phyloP scores from a whole-genome alignment of 305 asterid species.

The Fraxinus greggii region DNA sequence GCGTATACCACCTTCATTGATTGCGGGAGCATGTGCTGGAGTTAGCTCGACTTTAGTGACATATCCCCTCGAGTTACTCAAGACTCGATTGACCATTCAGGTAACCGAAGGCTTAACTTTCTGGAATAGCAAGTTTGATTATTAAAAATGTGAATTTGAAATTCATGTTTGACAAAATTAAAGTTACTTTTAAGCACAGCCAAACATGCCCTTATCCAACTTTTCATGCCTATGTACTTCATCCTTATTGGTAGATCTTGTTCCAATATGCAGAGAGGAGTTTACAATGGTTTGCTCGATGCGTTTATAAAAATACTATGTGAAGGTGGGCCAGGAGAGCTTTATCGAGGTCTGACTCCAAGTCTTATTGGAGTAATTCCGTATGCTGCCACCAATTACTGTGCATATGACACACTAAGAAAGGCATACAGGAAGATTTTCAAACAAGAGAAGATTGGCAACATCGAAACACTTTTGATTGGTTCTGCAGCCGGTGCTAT shows the following conservation, averaged over 20 bases:
- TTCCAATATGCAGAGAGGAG: constrained; percentile 59
- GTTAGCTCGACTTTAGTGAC: constrained; percentile 88
- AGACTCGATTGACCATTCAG: constrained; percentile 93
- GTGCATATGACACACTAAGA: constrained; percentile 74
- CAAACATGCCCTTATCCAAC: background rate
- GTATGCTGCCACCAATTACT: constrained; percentile 88
- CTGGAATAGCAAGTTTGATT: background rate
- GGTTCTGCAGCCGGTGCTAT: constrained; percentile 93
- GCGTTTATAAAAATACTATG: constrained; percentile 78
- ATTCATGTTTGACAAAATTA: background rate
- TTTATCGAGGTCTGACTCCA: constrained; percentile 84
- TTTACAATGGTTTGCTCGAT: constrained; percentile 69
- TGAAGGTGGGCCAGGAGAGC: constrained; percentile 93
- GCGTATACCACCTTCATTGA: constrained; percentile 71
- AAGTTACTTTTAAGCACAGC: background rate
- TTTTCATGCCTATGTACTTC: background rate
- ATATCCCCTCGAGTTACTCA: constrained; percentile 92
- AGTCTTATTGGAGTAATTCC: constrained; percentile 93
- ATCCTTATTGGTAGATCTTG: background rate
- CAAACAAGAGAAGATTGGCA: constrained; percentile 75
- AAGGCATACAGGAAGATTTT: constrained; percentile 57
- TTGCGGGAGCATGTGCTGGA: constrained; percentile 98
- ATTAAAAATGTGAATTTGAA: background rate
- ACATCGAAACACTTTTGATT: constrained; percentile 78
- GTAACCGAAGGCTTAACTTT: constrained; percentile 34